Conservation (phyloP, 108 stramenopile genomes). For the Schizochytrium sp. region DNA sequence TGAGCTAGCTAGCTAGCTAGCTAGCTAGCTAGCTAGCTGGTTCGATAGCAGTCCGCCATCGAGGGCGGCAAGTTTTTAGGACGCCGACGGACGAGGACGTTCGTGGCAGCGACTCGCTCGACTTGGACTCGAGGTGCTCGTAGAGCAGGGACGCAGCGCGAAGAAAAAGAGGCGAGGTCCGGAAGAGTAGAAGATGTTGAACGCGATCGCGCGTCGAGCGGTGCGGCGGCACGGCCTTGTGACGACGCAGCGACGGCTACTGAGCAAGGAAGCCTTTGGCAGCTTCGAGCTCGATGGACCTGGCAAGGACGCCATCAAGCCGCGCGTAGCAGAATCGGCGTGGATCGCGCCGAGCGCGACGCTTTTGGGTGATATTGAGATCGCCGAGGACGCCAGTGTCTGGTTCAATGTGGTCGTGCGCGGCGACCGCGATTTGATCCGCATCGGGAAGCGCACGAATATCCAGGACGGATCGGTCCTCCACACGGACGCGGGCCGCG, state of each 20-base stretch:
- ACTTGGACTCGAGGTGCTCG: no score
- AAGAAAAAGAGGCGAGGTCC: no score
- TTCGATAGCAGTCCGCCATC: no score
- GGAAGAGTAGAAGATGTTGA: no score
- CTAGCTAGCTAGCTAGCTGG: no score
- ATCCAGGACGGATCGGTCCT: constrained; percentile 47
- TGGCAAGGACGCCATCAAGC: background rate
- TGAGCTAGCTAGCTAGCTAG: no score
- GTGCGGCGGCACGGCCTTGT: background rate
- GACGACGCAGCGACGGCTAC: background rate
- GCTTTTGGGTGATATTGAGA: constrained; percentile 41
- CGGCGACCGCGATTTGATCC: constrained; percentile 45
- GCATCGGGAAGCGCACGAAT: constrained; percentile 41
- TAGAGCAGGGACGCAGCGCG: no score
- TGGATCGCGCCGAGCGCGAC: constrained; percentile 56
- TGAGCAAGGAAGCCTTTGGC: background rate
- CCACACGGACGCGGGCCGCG: constrained; percentile 37
- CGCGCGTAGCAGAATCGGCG: constrained; percentile 29
- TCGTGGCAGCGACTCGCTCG: no score
- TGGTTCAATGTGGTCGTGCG: constrained; percentile 51
- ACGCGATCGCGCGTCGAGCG: background rate
- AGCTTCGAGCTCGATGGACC: background rate
- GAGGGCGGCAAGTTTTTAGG: no score
- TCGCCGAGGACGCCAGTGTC: constrained; percentile 37
- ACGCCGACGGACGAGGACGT: no score